phyloP scores from a whole-genome alignment of 306 rosid genomes.

The Astragalus glycyphyllos region DNA sequence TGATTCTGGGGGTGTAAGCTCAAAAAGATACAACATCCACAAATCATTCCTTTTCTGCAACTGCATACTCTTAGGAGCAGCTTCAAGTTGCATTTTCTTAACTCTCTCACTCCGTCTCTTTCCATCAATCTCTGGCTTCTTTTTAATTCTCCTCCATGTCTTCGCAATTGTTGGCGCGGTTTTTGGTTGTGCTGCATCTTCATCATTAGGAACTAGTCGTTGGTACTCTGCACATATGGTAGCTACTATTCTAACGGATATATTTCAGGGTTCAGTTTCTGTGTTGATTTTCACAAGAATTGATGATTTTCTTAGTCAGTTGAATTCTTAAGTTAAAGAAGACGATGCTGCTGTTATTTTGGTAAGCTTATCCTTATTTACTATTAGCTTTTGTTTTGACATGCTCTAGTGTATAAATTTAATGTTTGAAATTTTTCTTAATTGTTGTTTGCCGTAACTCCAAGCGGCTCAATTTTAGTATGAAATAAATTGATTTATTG shows the following conservation, averaged over 20 bases:
- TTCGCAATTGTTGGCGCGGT: slow-evolving; percentile 71
- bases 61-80: slow-evolving; percentile 78
- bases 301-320: slow-evolving; percentile 56
- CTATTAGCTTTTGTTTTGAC: too few relatives aligned
- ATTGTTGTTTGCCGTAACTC: too few relatives aligned
- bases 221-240: slow-evolving; percentile 86
- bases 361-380: too few relatives aligned
- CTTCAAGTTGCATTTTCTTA: slow-evolving; percentile 86
- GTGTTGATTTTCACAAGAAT: slow-evolving; percentile 70
- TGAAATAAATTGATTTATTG: too few relatives aligned
- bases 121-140: slow-evolving; percentile 75
- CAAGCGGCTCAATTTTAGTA: too few relatives aligned
- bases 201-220: slow-evolving; percentile 45
- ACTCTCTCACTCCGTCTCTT: slow-evolving; percentile 80
- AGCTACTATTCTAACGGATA: slow-evolving; percentile 70
- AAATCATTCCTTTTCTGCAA: slow-evolving; percentile 75
- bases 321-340: slow-evolving; percentile 74
- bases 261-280: slow-evolving; percentile 77
- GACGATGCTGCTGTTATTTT: slow-evolving; percentile 71
- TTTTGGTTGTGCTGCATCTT: slow-evolving; percentile 60
- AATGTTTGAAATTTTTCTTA: too few relatives aligned
- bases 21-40: slow-evolving; percentile 60
- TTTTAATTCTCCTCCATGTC: slow-evolving; percentile 73
- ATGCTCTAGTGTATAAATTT: too few relatives aligned
- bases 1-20: background rate